These are phyloP conservation scores for Trichosporon ovoides DNA, from an alignment of 1,284 basidiomycete species.

Conservation along the genomic window DNA sequence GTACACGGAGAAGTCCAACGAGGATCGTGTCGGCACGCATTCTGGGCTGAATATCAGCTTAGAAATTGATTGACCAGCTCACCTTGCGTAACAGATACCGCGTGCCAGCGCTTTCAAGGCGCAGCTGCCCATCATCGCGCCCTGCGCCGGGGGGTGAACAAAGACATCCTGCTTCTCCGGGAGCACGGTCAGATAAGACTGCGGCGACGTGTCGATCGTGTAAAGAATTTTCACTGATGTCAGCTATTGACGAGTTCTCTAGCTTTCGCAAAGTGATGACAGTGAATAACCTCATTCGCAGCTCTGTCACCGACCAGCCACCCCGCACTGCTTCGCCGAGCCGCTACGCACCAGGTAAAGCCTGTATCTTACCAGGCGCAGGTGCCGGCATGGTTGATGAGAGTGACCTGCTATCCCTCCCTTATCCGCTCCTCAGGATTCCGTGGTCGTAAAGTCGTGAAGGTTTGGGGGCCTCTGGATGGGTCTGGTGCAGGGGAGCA, in stretches of 20 bases:
- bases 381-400: constrained; percentile 31
- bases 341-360: constrained; percentile 31
- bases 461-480: not conserved
- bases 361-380: constrained; percentile 41
- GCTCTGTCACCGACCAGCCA: not conserved
- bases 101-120: constrained; percentile 35
- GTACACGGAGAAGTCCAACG: constrained; percentile 45
- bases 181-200: constrained; percentile 41
- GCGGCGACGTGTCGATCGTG: constrained; percentile 36
- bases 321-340: not conserved
- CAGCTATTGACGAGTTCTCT: not conserved
- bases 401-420: not conserved
- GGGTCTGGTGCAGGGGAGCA: not conserved
- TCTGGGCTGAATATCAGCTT: constrained; percentile 31
- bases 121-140: constrained; percentile 29
- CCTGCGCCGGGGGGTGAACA: constrained; percentile 27
- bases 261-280: not conserved
- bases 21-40: constrained; percentile 33
- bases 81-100: constrained; percentile 45
- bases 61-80: not conserved
- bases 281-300: too few relatives aligned
- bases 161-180: constrained; percentile 37
- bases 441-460: not conserved
- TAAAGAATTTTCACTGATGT: constrained; percentile 45
- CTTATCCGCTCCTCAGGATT: not conserved